Percentiles rank a stretch among this genome's conserved stretches.
Conservation (phyloP, 2,329 filamentous ascomycete genomes). For the Fusarium succisae region DNA sequence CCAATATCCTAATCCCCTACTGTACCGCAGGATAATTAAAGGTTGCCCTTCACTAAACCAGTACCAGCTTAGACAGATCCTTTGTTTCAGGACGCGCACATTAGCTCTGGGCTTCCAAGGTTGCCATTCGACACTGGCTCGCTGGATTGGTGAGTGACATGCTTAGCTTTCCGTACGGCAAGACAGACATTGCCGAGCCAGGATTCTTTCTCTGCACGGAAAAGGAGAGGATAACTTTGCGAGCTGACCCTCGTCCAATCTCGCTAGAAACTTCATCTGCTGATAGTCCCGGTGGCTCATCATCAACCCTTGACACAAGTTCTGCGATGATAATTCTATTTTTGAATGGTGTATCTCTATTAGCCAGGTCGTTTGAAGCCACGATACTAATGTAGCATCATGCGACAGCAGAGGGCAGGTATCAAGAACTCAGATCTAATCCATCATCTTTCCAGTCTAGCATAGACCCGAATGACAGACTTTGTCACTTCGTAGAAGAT, state of each 20-base stretch:
- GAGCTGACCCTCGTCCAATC: not conserved
- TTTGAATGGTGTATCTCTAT: not conserved
- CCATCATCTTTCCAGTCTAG: not conserved
- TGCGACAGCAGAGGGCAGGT: not conserved
- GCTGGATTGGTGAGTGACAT: not conserved
- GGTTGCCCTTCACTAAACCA: not conserved
- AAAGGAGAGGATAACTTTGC: not conserved
- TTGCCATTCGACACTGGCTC: not conserved
- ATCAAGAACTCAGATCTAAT: not conserved
- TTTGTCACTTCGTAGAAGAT: not conserved
- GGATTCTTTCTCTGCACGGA: not conserved
- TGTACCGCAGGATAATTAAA: not conserved
- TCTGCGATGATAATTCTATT: not conserved
- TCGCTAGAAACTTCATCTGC: not conserved
- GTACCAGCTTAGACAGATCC: no score
- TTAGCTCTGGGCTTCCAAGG: not conserved
- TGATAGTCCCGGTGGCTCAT: not conserved
- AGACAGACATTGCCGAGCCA: not conserved
- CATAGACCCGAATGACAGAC: not conserved
- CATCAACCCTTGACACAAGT: not conserved
- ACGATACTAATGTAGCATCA: not conserved
- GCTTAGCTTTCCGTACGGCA: not conserved
- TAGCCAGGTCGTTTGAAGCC: fast-evolving
- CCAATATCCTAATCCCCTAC: not conserved
- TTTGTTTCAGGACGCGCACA: not conserved